Conservation (phyloP, 2,329 filamentous ascomycete genomes). For the Paecilomyces dactylethromorphus region DNA sequence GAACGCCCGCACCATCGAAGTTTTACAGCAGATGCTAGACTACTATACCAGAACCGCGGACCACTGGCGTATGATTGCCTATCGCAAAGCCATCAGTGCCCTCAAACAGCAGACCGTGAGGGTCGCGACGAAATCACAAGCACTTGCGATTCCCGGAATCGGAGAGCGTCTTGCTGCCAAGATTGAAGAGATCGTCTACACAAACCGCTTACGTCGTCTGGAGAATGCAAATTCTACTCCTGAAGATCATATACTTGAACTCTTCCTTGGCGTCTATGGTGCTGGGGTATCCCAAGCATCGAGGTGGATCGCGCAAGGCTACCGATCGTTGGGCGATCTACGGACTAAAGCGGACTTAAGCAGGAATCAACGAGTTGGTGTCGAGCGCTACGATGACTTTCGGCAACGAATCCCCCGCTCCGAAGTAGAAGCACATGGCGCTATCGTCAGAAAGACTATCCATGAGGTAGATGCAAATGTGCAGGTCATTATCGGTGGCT, state of each 20-base stretch:
- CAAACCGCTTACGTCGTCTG: slow-evolving; percentile 63
- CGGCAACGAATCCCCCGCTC: slow-evolving; percentile 67
- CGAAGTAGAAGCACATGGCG: slow-evolving; percentile 67
- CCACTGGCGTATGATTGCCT: slow-evolving; percentile 67
- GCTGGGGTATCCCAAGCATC: slow-evolving; percentile 65
- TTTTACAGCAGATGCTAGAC: slow-evolving; percentile 70
- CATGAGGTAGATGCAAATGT: slow-evolving; percentile 55
- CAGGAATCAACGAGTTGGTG: slow-evolving; percentile 63
- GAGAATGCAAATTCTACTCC: slow-evolving; percentile 65
- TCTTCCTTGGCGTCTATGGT: slow-evolving; percentile 74
- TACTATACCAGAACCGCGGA: slow-evolving; percentile 73
- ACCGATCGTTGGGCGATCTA: slow-evolving; percentile 68
- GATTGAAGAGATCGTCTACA: slow-evolving; percentile 81
- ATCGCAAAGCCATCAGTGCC: slow-evolving; percentile 69
- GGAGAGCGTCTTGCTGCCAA: slow-evolving; percentile 70
- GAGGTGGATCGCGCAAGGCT: slow-evolving; percentile 70
- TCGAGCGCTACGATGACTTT: slow-evolving; percentile 76
- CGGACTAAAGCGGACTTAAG: slow-evolving; percentile 56
- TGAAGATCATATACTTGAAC: slow-evolving; percentile 56
- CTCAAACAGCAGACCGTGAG: slow-evolving; percentile 59
- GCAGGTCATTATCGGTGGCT: slow-evolving; percentile 71
- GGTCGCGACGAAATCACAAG: slow-evolving; percentile 64
- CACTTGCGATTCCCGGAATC: slow-evolving; percentile 60
- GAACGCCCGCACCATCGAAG: slow-evolving; percentile 67
- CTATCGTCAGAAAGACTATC: slow-evolving; percentile 56